Percentiles rank a stretch among this genome's conserved stretches.
Evolutionary conservation across 306 rosid species (phyloP).

Genomic region (Dryas drummondii): DNA sequence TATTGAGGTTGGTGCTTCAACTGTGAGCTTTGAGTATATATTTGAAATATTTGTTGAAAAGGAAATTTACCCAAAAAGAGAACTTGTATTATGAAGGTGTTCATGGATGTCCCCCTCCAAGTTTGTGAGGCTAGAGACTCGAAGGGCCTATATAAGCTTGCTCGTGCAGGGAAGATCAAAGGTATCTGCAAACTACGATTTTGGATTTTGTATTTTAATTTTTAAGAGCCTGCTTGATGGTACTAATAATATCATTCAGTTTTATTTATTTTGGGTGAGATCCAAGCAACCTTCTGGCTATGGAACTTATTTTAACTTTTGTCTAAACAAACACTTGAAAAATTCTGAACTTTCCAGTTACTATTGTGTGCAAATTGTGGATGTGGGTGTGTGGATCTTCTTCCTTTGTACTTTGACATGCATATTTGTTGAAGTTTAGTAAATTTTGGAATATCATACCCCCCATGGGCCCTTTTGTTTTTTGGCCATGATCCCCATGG

Average conservation of each 20-base stretch:
- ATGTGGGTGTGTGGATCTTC: neutral
- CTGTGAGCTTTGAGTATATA: neutral
- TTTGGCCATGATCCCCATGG: neutral
- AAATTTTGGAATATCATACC: neutral
- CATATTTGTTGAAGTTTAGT: neutral
- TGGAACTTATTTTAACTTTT: neutral
- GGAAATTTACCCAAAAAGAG: neutral
- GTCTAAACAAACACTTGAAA: conserved; percentile 1
- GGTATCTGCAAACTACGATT: conserved; percentile 35
- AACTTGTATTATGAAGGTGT: conserved; percentile 60
- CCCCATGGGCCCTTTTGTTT: neutral
- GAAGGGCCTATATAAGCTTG: conserved; percentile 73
- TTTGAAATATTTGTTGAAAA: neutral
- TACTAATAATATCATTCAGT: neutral
- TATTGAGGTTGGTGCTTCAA: conserved; percentile 61
- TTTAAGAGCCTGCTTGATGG: neutral
- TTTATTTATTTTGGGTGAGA: neutral
- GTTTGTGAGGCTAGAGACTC: conserved; percentile 94
- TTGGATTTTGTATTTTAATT: neutral
- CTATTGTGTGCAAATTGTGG: too few species aligned
- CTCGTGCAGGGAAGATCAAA: conserved; percentile 72
- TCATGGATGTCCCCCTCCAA: conserved; percentile 77
- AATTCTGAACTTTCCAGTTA: neutral
- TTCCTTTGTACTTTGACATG: conserved; percentile 1
- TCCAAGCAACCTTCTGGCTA: neutral